Evolutionary conservation across 2,329 filamentous ascomycete genomes (phyloP).

Genomic region (Sclerotinia nivalis): DNA sequence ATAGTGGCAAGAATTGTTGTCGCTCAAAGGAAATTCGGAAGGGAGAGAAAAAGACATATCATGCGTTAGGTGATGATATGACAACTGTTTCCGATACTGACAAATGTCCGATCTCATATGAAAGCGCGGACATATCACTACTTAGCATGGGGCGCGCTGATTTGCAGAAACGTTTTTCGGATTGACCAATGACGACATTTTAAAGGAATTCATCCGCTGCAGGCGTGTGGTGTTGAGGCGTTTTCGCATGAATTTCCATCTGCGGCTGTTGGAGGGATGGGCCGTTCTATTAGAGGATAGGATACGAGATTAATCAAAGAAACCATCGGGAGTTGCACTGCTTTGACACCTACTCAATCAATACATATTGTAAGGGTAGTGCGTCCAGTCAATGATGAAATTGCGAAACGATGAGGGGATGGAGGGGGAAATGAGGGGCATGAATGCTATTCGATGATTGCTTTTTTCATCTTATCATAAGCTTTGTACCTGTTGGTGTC

Average conservation of each 20-base stretch:
- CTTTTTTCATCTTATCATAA: slow-evolving; percentile 11
- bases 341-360: slow-evolving; percentile 1
- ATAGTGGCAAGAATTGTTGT: not conserved
- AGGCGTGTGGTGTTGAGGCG: slow-evolving; percentile 25
- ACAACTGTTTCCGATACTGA: slow-evolving; percentile 12
- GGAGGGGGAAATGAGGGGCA: slow-evolving; percentile 16
- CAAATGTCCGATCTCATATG: slow-evolving; percentile 18
- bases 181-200: slow-evolving; percentile 30
- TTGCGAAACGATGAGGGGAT: slow-evolving; percentile 19
- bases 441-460: slow-evolving; percentile 2
- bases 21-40: not conserved
- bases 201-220: slow-evolving; percentile 22
- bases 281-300: slow-evolving; percentile 15
- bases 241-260: slow-evolving; percentile 35
- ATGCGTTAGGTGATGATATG: not conserved
- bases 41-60: not conserved
- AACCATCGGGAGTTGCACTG: slow-evolving; percentile 13
- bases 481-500: slow-evolving; percentile 13
- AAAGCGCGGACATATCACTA: slow-evolving; percentile 7
- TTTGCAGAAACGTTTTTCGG: slow-evolving; percentile 27
- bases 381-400: slow-evolving; percentile 13
- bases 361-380: not conserved
- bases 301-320: slow-evolving; percentile 14
- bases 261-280: slow-evolving; percentile 14
- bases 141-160: slow-evolving; percentile 25